These are phyloP conservation scores for Tricholoma sp. DNA, from an alignment of 768 basidiomycete species.

Conservation along the genomic window DNA sequence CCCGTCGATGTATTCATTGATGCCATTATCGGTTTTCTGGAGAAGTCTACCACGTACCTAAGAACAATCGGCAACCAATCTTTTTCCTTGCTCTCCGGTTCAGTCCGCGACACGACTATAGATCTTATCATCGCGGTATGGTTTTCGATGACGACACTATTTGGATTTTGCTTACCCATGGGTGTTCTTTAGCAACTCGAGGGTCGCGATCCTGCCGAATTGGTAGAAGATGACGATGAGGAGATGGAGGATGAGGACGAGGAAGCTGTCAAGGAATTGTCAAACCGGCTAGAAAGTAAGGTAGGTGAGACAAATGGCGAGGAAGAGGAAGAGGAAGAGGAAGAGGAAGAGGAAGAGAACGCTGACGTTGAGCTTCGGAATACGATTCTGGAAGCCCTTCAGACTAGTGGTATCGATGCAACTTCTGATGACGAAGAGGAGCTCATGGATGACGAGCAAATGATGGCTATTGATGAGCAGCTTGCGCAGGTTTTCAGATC, in stretches of 20 bases:
- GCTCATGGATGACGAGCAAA: slow-evolving; percentile 93
- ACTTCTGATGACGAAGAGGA: slow-evolving; percentile 61
- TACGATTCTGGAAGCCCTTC: slow-evolving; percentile 61
- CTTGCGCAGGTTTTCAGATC: slow-evolving; percentile 82
- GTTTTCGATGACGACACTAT: slow-evolving; percentile 5
- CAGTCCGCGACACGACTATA: slow-evolving; percentile 64
- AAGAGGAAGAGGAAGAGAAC: slow-evolving; percentile 44
- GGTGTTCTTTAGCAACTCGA: slow-evolving; percentile 69
- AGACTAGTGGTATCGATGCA: slow-evolving; percentile 52
- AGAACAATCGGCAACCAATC: slow-evolving; percentile 76
- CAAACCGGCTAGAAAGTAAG: slow-evolving; percentile 29
- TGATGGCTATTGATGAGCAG: slow-evolving; percentile 94
- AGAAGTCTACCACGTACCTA: slow-evolving; percentile 76
- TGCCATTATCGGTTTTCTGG: slow-evolving; percentile 84
- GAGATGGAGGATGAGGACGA: slow-evolving; percentile 40
- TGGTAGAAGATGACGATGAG: slow-evolving; percentile 41
- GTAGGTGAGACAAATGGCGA: slow-evolving; percentile 27
- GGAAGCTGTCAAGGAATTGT: slow-evolving; percentile 30
- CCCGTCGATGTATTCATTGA: slow-evolving; percentile 87
- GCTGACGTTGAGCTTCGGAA: slow-evolving; percentile 58
- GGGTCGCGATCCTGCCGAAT: slow-evolving; percentile 54
- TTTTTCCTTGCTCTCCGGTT: slow-evolving; percentile 67
- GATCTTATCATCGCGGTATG: slow-evolving; percentile 79
- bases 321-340: slow-evolving; percentile 17
- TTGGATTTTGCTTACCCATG: background rate